phyloP scores from a whole-genome alignment of 495 filamentous ascomycete genomes.

The Lasiosphaeria hispida region DNA sequence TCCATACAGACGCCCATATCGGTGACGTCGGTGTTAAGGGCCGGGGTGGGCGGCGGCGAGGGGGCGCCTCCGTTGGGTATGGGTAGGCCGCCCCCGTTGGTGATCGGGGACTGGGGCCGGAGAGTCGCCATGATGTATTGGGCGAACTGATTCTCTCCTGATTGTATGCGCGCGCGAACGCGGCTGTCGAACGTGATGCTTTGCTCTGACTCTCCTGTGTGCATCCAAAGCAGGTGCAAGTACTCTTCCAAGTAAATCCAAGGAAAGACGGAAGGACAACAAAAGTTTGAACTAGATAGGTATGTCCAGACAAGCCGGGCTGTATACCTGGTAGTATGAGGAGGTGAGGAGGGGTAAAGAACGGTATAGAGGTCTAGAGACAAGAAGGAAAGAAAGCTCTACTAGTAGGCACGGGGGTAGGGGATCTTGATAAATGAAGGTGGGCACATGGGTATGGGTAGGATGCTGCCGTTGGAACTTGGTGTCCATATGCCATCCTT shows the following conservation, averaged over 20 bases:
- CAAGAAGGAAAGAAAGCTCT: not conserved
- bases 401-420: not conserved
- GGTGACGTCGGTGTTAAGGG: constrained; percentile 10
- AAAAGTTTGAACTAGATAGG: too few species aligned
- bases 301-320: too few species aligned
- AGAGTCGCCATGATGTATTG: constrained; percentile 11
- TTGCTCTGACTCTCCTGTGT: too few species aligned
- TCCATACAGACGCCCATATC: not conserved
- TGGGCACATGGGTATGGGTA: too few species aligned
- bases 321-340: too few species aligned
- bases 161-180: not conserved
- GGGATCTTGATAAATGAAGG: not conserved
- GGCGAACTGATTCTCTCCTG: too few species aligned
- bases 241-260: too few species aligned
- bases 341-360: not conserved
- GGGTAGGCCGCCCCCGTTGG: constrained; percentile 10
- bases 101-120: not conserved
- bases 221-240: too few species aligned
- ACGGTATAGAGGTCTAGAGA: not conserved
- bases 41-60: constrained; percentile 31
- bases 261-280: too few species aligned
- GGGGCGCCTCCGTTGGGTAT: not conserved
- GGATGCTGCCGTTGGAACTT: too few species aligned
- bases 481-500: not conserved
- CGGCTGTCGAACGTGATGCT: too few species aligned